Evolutionary conservation across 2,329 filamentous ascomycete genomes (phyloP), one percentile per base, ranked within the genome.

Genomic region (Sarocladiaceae sp.): DNA sequence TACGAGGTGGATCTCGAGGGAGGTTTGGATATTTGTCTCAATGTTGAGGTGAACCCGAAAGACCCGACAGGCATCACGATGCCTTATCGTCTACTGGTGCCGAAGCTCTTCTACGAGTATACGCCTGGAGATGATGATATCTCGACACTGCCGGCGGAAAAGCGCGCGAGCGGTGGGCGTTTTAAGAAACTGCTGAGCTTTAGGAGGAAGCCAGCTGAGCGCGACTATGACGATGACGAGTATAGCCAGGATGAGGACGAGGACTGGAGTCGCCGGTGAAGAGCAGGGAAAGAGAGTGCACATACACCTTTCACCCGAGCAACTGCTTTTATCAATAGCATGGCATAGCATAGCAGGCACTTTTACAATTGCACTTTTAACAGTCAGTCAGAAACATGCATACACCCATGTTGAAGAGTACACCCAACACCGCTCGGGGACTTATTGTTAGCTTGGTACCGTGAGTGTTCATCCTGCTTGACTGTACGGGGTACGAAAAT

Each of bases 31-130:
- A 86, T 99, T 31, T 88, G 84, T 49, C 71, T 99, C 39, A 96
- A 97, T 60, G 84, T 96, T 56, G 94, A 99, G 70, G 83, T 97
- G 55, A 91, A 87, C 60, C 81, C 88, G 40, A 84, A 83, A 56
- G 91, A 99, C 60, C 93, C 94, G 1, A 80, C 88, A 0, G 95
- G 94, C 13, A 90, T 90, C 57, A 99, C 94, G 1, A 82, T 84
- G 49, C 90, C 91, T 8, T 99, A 99, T 66, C 79, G 90, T 35
- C 72, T 99, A 4, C 78, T 97, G 2, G 86, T 99, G 4, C 94
- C 95, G 11, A 83, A 84, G 51, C 72, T 99, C 50, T 79, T 77
- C 68, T 85, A 84, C 53, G 76, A 80, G 50, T 77, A 80, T 55
- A 65, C 70, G 15, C 64, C 64, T 2, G 71, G 71, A 50, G 70